Percentiles rank a stretch among this genome's conserved stretches.
Conservation (phyloP, 208 protist genomes). For the Leishmania amazonensis region DNA sequence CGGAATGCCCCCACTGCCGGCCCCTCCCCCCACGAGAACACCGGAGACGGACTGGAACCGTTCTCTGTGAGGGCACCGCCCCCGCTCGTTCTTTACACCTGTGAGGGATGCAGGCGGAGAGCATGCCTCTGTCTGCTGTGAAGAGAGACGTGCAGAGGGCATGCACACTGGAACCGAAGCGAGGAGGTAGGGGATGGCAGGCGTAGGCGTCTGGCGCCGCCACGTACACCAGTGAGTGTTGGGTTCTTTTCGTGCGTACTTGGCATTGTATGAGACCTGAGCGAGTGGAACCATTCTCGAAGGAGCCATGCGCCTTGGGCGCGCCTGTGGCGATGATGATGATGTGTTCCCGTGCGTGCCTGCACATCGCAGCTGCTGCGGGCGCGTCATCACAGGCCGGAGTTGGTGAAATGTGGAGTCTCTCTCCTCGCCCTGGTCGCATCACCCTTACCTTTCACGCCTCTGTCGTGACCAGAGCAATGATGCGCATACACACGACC, state of each 20-base stretch:
- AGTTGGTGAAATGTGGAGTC: neutral
- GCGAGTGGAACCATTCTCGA: neutral
- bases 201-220: neutral
- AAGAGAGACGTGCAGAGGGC: neutral
- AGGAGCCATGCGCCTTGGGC: neutral
- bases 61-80: neutral
- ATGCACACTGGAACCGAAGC: neutral
- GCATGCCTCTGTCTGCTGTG: neutral
- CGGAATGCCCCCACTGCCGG: too few species aligned
- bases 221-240: neutral
- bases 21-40: neutral
- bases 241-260: neutral
- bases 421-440: neutral
- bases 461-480: neutral
- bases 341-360: neutral
- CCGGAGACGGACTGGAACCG: too few species aligned
- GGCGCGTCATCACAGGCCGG: neutral
- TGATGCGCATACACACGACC: neutral
- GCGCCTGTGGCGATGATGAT: neutral
- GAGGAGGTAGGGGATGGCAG: neutral
- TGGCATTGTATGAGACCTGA: neutral
- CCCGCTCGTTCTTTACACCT: neutral
- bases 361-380: neutral
- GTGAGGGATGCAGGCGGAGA: neutral
- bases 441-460: neutral